phyloP scores from a whole-genome alignment of 2,329 filamentous ascomycete genomes.

The Orbilia brochopaga region DNA sequence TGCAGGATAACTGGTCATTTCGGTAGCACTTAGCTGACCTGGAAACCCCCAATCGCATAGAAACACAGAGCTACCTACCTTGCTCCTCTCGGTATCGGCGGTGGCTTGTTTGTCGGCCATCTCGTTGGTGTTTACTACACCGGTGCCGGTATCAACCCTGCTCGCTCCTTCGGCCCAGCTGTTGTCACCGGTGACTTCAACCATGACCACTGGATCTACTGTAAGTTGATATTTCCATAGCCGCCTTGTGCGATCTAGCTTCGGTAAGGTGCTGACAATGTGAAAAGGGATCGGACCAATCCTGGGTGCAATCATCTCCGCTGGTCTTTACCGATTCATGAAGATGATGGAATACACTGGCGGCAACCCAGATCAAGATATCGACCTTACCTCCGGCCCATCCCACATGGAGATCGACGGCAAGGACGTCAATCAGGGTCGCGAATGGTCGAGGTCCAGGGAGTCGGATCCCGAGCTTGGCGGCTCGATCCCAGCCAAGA shows the following conservation, averaged over 20 bases:
- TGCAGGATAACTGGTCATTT: constrained; percentile 31
- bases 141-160: constrained; percentile 62
- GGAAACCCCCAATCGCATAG: background rate
- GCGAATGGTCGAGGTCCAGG: constrained; percentile 31
- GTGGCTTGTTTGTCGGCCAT: constrained; percentile 69
- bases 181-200: constrained; percentile 54
- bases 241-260: background rate
- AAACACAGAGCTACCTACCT: constrained; percentile 66
- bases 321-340: constrained; percentile 62
- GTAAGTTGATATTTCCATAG: constrained; percentile 20
- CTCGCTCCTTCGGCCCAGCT: constrained; percentile 63
- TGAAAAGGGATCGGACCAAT: constrained; percentile 60
- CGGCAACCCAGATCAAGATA: constrained; percentile 63
- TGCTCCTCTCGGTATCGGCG: constrained; percentile 74
- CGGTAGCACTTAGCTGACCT: background rate
- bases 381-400: constrained; percentile 23
- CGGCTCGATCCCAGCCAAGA: constrained; percentile 29
- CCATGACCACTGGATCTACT: constrained; percentile 49
- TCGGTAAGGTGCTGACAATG: constrained; percentile 6
- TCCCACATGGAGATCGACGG: constrained; percentile 19
- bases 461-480: constrained; percentile 40
- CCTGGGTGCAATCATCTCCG: constrained; percentile 62
- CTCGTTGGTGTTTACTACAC: constrained; percentile 62
- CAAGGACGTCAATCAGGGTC: constrained; percentile 9
- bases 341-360: constrained; percentile 64